phyloP scores from a whole-genome alignment of 225 moss, liverwort and hornwort genomes.

The Marchantia polymorpha region DNA sequence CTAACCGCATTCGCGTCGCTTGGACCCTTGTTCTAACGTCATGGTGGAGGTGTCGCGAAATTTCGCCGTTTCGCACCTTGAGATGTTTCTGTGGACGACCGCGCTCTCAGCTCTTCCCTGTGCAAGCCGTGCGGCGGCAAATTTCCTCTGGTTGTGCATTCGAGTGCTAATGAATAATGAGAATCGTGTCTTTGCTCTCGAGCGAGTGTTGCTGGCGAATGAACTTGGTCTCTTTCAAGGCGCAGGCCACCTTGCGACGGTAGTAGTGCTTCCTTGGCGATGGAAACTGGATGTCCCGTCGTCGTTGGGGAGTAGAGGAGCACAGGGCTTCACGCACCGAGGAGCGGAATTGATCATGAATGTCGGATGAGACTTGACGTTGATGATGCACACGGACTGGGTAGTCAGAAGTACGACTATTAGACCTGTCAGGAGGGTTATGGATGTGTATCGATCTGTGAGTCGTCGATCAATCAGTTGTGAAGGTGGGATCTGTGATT shows the following conservation, averaged over 20 bases:
- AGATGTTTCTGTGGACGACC: background rate
- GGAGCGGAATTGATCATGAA: background rate
- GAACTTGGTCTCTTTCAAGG: background rate
- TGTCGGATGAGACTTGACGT: background rate
- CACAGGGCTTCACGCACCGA: too few relatives aligned
- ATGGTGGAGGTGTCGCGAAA: background rate
- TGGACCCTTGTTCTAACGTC: background rate
- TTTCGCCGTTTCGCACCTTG: background rate
- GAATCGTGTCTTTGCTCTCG: background rate
- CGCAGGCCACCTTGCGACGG: background rate
- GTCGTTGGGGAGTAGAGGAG: background rate
- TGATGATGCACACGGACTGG: background rate
- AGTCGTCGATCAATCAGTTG: background rate
- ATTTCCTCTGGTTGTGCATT: background rate
- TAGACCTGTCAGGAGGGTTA: background rate
- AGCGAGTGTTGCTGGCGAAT: background rate
- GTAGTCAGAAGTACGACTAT: background rate
- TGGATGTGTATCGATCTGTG: background rate
- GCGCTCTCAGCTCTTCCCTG: background rate
- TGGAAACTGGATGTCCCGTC: background rate
- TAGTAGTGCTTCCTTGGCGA: too few relatives aligned
- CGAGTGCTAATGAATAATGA: background rate
- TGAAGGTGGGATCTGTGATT: background rate
- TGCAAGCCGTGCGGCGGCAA: background rate
- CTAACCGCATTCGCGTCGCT: conserved; percentile 15